A percentile compares a stretch with the other conserved stretches of the same genome.
Conservation (phyloP, 352 stramenopile species). For the Albugo laibachii region DNA sequence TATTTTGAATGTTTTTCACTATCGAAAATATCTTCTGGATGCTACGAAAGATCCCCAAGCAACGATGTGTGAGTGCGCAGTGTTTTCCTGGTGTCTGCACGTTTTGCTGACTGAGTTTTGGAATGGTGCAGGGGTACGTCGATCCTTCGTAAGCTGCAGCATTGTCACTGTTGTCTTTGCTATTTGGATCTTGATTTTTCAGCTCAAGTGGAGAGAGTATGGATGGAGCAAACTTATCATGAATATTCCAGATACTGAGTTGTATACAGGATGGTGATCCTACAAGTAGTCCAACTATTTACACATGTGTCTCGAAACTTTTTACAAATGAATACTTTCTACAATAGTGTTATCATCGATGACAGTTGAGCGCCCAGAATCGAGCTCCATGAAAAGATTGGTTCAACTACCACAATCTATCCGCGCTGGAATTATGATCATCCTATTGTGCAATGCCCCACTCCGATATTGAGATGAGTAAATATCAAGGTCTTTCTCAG, state of each 20-base stretch:
- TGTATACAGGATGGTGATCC: conserved; percentile 37
- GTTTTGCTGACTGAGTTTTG: neutral
- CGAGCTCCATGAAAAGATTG: too few relatives aligned
- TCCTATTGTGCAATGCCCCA: too few relatives aligned
- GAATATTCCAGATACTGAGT: conserved; percentile 39
- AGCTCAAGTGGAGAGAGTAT: conserved; percentile 74
- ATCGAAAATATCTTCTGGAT: conserved; percentile 63
- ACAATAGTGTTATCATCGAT: too few relatives aligned
- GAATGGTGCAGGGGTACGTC: conserved; percentile 24
- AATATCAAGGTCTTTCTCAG: too few relatives aligned
- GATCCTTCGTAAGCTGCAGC: conserved; percentile 45
- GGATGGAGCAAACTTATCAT: conserved; percentile 63
- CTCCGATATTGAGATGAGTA: too few relatives aligned
- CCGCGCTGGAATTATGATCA: too few relatives aligned
- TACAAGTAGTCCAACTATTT: too few relatives aligned
- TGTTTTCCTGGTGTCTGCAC: neutral
- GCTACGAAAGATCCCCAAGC: conserved; percentile 32
- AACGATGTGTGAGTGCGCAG: conserved; percentile 41
- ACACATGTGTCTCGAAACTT: too few relatives aligned
- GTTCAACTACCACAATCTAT: too few relatives aligned
- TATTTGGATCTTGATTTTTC: conserved; percentile 57
- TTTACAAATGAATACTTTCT: too few relatives aligned
- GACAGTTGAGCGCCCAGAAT: too few relatives aligned
- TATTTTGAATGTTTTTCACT: conserved; percentile 66
- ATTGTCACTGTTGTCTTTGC: conserved; percentile 56